Percentiles rank a stretch among this genome's conserved stretches.
phyloP scores from a whole-genome alignment of 352 stramenopile species.

The Thalassiosira mediterranea region DNA sequence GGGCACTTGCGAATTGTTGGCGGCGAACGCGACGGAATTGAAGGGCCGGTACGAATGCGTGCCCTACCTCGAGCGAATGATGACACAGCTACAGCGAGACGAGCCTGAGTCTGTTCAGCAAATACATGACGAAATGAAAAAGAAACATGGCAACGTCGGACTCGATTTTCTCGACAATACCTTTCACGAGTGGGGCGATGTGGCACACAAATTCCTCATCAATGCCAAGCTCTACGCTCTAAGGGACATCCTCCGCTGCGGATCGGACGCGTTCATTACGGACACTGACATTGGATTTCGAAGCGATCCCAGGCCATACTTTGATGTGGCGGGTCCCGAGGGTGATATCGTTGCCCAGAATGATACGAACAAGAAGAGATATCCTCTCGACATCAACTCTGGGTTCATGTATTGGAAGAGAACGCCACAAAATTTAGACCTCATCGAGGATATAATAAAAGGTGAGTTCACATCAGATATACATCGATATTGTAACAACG shows the following conservation, averaged over 20 bases:
- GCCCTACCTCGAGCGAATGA: slow-evolving; percentile 11
- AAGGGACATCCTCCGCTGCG: slow-evolving; percentile 7
- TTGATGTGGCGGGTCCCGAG: neutral
- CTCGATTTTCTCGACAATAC: slow-evolving; percentile 21
- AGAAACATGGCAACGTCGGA: too few relatives aligned
- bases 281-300: slow-evolving; percentile 20
- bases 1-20: slow-evolving; percentile 8
- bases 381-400: slow-evolving; percentile 15
- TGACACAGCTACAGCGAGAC: slow-evolving; percentile 9
- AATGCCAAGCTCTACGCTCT: slow-evolving; percentile 24
- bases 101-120: slow-evolving; percentile 22
- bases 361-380: slow-evolving; percentile 8
- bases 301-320: slow-evolving; percentile 16
- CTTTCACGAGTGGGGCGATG: slow-evolving; percentile 5
- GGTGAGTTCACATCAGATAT: slow-evolving; percentile 2
- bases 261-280: slow-evolving; percentile 9
- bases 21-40: slow-evolving; percentile 5
- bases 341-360: slow-evolving; percentile 22
- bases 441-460: slow-evolving; percentile 22
- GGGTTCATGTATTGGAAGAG: slow-evolving; percentile 29
- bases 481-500: too few relatives aligned
- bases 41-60: neutral
- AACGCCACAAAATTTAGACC: slow-evolving; percentile 7
- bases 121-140: too few relatives aligned
- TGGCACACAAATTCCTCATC: slow-evolving; percentile 23